Base-by-base conservation (phyloP, 1,284 basidiomycete species). In the Termitomyces sp. region DNA sequence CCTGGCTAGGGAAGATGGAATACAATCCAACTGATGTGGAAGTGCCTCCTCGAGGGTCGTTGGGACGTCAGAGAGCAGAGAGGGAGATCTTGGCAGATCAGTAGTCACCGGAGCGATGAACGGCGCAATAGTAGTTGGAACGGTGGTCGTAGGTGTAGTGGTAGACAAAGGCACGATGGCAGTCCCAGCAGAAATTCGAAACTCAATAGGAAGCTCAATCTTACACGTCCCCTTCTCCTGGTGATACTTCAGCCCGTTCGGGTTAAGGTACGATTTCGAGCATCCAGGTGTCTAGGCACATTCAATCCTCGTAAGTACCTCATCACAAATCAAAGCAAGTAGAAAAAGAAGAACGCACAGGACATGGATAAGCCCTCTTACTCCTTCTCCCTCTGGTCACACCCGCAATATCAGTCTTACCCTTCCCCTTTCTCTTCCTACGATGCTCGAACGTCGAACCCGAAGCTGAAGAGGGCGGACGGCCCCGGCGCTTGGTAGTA, bases 231-330 rank as follows among this genome's bases (percentile, higher is more conserved):
- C 82, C 62, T 82, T 84, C 58, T 82, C 80, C 49, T 80, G 64
- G 58, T 83, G 82, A 61, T 84, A 84, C 64, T 83, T 83, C 38
- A 84, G 69, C 3, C 83, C 82, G 58, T 84, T 84, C 9, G 81
- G 76, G 65, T 84, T 84, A 36, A 84, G 72, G 62, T 84, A 84
- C 24, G 69, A 64, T 70, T 79, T 78, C 21, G 71, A 71, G 53
- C 77, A 76, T 9, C 73, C 71, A 1, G 64, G 60, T 31, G 69
- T 71, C 74, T 80, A 19, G 38, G 46, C 34, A n/a, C 34, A n/a
- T 36, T 6, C 15, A 36, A 36, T 15, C 34, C 15, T 36, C 34
- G 15, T 36, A 36, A 36, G 34, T 10, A 13, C 34, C 34, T 7
- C 15, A 30, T 50, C 17, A n/a, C 3, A 9, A 10, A 17, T 3